phyloP scores from a whole-genome alignment of 352 stramenopile species.

The Globisporangium perplexum region DNA sequence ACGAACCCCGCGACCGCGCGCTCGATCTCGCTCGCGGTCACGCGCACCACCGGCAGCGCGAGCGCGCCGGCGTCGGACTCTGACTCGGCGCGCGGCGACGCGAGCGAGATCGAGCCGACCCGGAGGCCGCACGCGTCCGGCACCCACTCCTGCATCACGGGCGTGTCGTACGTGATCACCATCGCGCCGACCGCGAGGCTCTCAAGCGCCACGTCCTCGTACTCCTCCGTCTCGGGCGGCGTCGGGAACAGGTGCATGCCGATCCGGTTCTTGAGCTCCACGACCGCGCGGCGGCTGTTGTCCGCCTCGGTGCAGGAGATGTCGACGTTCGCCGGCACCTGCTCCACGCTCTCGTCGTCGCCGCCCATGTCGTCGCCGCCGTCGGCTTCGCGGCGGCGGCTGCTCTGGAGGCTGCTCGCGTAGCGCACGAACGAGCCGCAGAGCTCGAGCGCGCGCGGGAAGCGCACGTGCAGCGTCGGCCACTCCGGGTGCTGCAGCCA shows the following conservation, averaged over 20 bases:
- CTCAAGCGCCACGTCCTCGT: slow-evolving; percentile 52
- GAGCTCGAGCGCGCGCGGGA: slow-evolving; percentile 35
- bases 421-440: slow-evolving; percentile 46
- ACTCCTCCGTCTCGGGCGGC: slow-evolving; percentile 42
- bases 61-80: slow-evolving; percentile 19
- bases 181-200: slow-evolving; percentile 47
- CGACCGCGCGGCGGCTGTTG: slow-evolving; percentile 39
- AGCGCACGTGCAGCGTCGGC: slow-evolving; percentile 59
- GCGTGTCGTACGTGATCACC: slow-evolving; percentile 60
- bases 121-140: slow-evolving; percentile 46
- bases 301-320: slow-evolving; percentile 36
- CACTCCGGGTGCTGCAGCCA: slow-evolving; percentile 59
- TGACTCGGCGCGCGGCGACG: not conserved
- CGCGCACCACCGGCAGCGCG: slow-evolving; percentile 38
- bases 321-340: slow-evolving; percentile 40
- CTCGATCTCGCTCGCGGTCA: slow-evolving; percentile 51
- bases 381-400: not conserved
- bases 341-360: slow-evolving; percentile 14
- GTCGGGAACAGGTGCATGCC: slow-evolving; percentile 65
- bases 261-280: slow-evolving; percentile 51
- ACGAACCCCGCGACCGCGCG: slow-evolving; percentile 37
- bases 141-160: slow-evolving; percentile 73
- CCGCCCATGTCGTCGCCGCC: slow-evolving; percentile 14
- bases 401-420: slow-evolving; percentile 34
- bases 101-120: slow-evolving; percentile 46